Conservation (phyloP, 148 eudicot species). For the Camellia japonica region DNA sequence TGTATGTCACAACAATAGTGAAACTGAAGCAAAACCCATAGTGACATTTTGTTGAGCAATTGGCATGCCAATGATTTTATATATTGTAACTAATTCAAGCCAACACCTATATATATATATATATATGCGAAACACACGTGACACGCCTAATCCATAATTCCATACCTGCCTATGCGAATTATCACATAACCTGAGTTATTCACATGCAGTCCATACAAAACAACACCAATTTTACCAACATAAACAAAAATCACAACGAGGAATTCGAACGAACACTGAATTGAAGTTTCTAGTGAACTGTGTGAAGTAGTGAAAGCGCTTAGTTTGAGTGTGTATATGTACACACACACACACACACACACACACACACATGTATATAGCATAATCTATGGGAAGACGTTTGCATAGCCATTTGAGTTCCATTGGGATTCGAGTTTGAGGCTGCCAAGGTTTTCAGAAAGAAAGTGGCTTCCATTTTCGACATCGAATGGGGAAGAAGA, state of each 20-base stretch:
- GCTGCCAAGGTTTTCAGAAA: not conserved
- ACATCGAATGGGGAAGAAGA: not conserved
- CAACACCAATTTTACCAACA: not conserved
- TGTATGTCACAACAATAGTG: too few relatives aligned
- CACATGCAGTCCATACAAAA: too few relatives aligned
- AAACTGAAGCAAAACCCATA: too few relatives aligned
- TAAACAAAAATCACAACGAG: not conserved
- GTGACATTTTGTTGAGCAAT: too few relatives aligned
- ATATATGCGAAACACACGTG: too few relatives aligned
- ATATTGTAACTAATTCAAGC: too few relatives aligned
- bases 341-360: not conserved
- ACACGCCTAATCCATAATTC: too few relatives aligned
- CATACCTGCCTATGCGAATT: too few relatives aligned
- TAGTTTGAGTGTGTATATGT: not conserved
- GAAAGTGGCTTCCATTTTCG: not conserved
- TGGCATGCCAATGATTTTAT: too few relatives aligned
- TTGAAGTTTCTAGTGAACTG: not conserved
- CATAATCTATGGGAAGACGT: slow-evolving; percentile 13
- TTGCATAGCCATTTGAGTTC: slow-evolving; percentile 15
- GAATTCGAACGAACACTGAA: not conserved
- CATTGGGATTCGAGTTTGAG: not conserved
- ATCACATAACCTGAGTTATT: too few relatives aligned
- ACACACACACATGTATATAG: not conserved
- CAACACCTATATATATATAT: too few relatives aligned
- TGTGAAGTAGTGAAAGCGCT: not conserved